phyloP scores from a whole-genome alignment of 345 rosid genomes.

The Salix exigua region DNA sequence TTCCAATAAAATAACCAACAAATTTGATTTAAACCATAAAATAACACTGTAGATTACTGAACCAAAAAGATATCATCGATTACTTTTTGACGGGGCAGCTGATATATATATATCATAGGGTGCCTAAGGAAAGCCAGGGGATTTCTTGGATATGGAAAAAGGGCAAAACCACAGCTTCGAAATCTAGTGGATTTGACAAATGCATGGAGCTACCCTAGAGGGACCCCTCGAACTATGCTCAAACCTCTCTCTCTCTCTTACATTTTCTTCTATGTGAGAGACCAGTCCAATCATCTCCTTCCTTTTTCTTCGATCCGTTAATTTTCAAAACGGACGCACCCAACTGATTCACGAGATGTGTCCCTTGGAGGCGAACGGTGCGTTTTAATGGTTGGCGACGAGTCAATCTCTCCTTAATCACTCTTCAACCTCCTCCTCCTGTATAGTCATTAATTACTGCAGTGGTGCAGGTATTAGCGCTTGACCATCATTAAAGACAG shows the following conservation, averaged over 20 bases:
- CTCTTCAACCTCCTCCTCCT: neutral
- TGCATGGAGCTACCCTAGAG: neutral
- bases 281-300: no score
- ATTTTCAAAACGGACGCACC: neutral
- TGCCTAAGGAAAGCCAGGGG: neutral
- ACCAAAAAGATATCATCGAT: no score
- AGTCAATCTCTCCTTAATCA: neutral
- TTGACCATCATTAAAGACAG: no score
- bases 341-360: neutral
- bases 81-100: no score
- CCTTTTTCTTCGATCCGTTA: neutral
- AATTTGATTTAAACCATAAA: no score
- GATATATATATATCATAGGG: no score
- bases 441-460: neutral
- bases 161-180: neutral
- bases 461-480: neutral
- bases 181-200: conserved; percentile 24
- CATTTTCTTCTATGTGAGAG: neutral
- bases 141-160: conserved; percentile 13
- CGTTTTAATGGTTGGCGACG: neutral
- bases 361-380: neutral
- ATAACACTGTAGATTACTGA: no score
- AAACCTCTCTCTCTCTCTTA: neutral
- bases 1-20: no score
- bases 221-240: neutral